phyloP scores from a whole-genome alignment of 2,329 filamentous ascomycete genomes.

The Cryoendolithus antarcticus region DNA sequence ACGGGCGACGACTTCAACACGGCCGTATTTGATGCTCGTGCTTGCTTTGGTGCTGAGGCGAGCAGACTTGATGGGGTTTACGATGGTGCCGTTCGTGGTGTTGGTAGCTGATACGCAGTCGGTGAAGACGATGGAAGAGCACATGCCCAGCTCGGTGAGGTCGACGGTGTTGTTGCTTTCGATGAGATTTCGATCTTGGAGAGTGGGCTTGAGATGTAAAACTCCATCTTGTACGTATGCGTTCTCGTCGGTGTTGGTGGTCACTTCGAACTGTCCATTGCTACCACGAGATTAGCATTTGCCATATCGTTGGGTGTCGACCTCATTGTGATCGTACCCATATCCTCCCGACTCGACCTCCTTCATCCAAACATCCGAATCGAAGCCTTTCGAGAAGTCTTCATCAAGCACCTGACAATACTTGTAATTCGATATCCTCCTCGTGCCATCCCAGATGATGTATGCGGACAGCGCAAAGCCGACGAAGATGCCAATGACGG shows the following conservation, averaged over 20 bases:
- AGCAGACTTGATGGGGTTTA: conserved; percentile 66
- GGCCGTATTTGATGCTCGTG: conserved; percentile 64
- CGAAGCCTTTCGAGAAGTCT: conserved; percentile 44
- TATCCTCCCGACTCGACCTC: conserved; percentile 65
- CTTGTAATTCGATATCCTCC: conserved; percentile 59
- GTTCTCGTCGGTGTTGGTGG: conserved; percentile 60
- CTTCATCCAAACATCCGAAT: conserved; percentile 55
- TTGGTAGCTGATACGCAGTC: conserved; percentile 64
- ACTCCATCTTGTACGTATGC: conserved; percentile 57
- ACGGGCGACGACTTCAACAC: conserved; percentile 67
- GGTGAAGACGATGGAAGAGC: conserved; percentile 47
- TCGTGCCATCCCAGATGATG: conserved; percentile 62
- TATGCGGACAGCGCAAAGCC: conserved; percentile 58
- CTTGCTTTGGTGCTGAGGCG: conserved; percentile 64
- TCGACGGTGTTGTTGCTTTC: conserved; percentile 56
- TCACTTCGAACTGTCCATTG: conserved; percentile 71
- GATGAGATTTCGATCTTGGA: conserved; percentile 57
- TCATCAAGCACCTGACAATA: conserved; percentile 60
- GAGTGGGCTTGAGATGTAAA: conserved; percentile 64
- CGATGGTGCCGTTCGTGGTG: conserved; percentile 61
- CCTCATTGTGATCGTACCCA: conserved; percentile 43
- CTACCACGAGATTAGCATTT: conserved; percentile 27
- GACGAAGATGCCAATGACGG: conserved; percentile 56
- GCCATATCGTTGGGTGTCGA: neutral
- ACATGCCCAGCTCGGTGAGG: conserved; percentile 52